phyloP scores from a whole-genome alignment of 2,329 filamentous ascomycete species.

The Fusarium hainanense region DNA sequence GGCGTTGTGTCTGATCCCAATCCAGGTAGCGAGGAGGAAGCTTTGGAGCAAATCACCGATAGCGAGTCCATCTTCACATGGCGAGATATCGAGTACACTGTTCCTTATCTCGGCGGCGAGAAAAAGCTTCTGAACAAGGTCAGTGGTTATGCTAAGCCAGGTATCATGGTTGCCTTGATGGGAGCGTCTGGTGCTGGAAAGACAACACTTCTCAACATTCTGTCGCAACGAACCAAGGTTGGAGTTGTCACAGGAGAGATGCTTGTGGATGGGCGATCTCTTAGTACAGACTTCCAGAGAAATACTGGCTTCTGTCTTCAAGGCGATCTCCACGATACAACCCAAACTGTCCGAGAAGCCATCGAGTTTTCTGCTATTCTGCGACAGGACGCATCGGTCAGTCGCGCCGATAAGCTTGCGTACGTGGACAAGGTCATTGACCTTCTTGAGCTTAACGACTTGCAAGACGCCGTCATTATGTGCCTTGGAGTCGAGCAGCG shows the following conservation, averaged over 20 bases:
- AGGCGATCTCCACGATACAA: conserved; percentile 72
- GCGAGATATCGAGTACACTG: conserved; percentile 76
- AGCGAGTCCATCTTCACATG: conserved; percentile 71
- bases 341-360: conserved; percentile 72
- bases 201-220: conserved; percentile 82
- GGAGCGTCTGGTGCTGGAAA: conserved; percentile 86
- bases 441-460: conserved; percentile 71
- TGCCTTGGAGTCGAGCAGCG: conserved; percentile 69
- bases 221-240: conserved; percentile 77
- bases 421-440: conserved; percentile 74
- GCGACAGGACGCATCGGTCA: conserved; percentile 65
- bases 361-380: conserved; percentile 73
- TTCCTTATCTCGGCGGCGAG: conserved; percentile 59
- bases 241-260: conserved; percentile 80
- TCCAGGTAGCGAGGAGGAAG: conserved; percentile 13
- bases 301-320: conserved; percentile 77
- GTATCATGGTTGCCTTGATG: conserved; percentile 82
- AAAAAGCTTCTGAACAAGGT: conserved; percentile 60
- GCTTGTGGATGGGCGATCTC: conserved; percentile 76
- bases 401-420: conserved; percentile 69
- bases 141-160: conserved; percentile 82
- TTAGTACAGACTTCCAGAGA: conserved; percentile 78
- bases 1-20: conserved; percentile 14
- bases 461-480: conserved; percentile 69
- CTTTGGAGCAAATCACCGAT: conserved; percentile 44